These are phyloP conservation scores for Fusarium abutilonis DNA, from an alignment of 2,329 filamentous ascomycete species.

Conservation along the genomic window DNA sequence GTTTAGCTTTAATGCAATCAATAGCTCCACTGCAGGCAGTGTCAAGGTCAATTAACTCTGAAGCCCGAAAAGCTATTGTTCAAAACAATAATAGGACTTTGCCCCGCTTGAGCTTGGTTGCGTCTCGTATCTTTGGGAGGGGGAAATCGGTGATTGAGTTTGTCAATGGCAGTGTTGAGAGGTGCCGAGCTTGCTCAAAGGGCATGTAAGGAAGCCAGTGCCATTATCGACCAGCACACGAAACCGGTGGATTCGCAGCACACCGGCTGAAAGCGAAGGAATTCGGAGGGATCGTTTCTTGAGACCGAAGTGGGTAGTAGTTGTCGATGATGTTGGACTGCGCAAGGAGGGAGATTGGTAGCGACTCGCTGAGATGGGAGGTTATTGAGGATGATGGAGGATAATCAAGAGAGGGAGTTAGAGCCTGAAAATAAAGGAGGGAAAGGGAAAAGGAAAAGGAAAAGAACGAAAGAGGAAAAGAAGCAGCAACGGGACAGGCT, in stretches of 20 bases:
- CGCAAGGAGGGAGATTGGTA: constrained; percentile 7
- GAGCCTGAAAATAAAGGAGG: constrained; percentile 22
- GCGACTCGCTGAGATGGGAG: constrained; percentile 9
- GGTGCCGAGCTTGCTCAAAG: constrained; percentile 35
- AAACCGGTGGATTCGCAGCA: constrained; percentile 15
- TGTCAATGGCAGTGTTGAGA: constrained; percentile 17
- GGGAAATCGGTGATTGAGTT: constrained; percentile 17
- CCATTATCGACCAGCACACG: constrained; percentile 43
- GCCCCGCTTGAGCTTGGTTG: constrained; percentile 9
- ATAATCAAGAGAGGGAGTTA: constrained; percentile 17
- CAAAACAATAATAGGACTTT: constrained; percentile 22
- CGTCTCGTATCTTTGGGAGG: constrained; percentile 8
- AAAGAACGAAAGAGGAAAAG: constrained; percentile 24
- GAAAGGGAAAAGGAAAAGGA: constrained; percentile 19
- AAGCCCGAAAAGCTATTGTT: constrained; percentile 8
- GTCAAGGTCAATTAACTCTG: not conserved
- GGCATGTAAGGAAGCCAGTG: constrained; percentile 24
- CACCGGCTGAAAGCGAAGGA: constrained; percentile 24
- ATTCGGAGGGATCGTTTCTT: constrained; percentile 19
- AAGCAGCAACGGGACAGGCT: constrained; percentile 36
- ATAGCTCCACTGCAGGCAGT: constrained; percentile 13
- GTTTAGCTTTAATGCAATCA: constrained; percentile 10
- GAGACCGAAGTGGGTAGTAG: constrained; percentile 2
- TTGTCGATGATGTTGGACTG: constrained; percentile 15
- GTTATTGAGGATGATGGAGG: constrained; percentile 15